Evolutionary conservation across 768 basidiomycete species (phyloP), one percentile per base, ranked within the genome.

Genomic region (Amanita inopinata): DNA sequence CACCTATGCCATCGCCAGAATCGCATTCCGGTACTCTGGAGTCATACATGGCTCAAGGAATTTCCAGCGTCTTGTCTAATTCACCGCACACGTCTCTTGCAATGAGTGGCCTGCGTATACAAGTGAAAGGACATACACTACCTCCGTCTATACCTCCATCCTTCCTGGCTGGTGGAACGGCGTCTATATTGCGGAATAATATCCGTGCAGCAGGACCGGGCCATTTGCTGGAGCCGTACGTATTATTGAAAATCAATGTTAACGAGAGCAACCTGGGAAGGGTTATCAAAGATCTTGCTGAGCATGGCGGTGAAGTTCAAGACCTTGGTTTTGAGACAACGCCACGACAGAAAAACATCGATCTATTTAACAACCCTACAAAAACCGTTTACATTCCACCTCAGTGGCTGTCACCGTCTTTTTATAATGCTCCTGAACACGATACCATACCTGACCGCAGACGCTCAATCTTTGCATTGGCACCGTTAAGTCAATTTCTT

Each of bases 211-310:
- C 77, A 3, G 82, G 82, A 7, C 69, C 76, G 53, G 89, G 88
- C 1, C 69, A 83, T 2, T 59, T 92, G 32, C 69, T 89, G 58
- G 89, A 92, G 54, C 88, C 90, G 7, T 91, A 76, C 49, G 70
- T 87, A 18, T 62, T 63, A 22, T 63, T 89, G 49, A 87, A 79
- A 50, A 69, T 87, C 34, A 74, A 73, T 11, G 76, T 87, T 5
- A 65, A 67, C 18, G 80, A 82, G 49, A 75, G 79, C 46, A 68
- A 67, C 45, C 63, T 91, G 2, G 87, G 89, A 17, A 84, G 78
- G 52, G 77, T 85, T 15, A 74, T 89, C 34, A 86, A 81, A 53
- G 89, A 92, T 52, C 62, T 92, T n/a, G 83, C 82, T 7, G 87
- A 90, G 55, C 74, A 81, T 46, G 76, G 78, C 1, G 87, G 84